Base-by-base conservation (phyloP, 495 filamentous ascomycete genomes). In the Penicillium pancosmium region DNA sequence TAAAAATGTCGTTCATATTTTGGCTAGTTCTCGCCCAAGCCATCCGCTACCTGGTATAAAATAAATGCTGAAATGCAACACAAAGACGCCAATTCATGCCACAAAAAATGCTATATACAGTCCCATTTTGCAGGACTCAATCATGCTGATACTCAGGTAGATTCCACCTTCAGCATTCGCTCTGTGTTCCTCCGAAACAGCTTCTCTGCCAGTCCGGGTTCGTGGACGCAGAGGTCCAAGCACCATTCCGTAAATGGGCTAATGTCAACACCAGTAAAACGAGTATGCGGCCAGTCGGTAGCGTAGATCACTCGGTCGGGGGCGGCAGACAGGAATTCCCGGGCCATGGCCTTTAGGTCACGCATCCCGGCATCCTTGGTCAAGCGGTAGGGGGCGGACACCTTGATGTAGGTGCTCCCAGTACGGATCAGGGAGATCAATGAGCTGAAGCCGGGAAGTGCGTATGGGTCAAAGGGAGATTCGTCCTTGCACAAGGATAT, bases 281-380 rank as follows among this genome's bases (percentile, higher is more conserved):
- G 74, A 12, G 80, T 83, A 63, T 82, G 79, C 11, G 80, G 80
- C 80, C 80, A 83, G 65, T 83, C 80, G 2, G 76, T 81, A 2
- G 78, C 80, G 59, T 76, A 83, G 10, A 83, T 69, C n/a, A 78
- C 67, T 25, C 71, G 64, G 44, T 71, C 52, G 50, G 70, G 71
- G 43, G 70, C 73, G 23, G 71, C 65, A 19, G 62, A 62, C 12
- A 81, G 57, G 18, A 81, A 71, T 50, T 78, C 72, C 1, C 60
- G 64, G 15, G 68, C 70, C 65, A 79, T 69, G n/a, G 65, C 63
- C 56, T 75, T 73, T 0, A 81, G 56, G 57, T 79, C 74, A 8
- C 68, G 63, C 52, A 71, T 64, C 12, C 63, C 51, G 21, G 50
- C 43, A 55, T 82, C 78, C 57, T 72, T 71, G 51, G 70, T 72